Base-by-base conservation (phyloP, 768 basidiomycete genomes). In the Lyophyllum semitale region DNA sequence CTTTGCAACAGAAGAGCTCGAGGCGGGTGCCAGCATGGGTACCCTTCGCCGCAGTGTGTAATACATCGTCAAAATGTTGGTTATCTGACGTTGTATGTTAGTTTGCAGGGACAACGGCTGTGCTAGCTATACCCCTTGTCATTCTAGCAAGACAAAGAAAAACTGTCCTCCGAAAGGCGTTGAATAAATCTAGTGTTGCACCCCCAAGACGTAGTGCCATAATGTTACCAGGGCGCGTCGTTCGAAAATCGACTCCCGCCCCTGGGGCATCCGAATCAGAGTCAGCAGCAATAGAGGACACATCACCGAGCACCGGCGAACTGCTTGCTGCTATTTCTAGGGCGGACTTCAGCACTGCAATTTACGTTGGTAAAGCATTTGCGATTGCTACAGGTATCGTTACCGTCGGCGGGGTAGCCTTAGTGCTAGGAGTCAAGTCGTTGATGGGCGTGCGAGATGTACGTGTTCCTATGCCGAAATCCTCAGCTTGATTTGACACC, bases 351-450 rank as follows among this genome's bases (percentile, higher is more conserved):
- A 82, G 81, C 42, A 81, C 76, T 0, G 79, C 79, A 0, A 53
- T 88, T 2, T 78, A 84, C 59, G 79, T 81, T 1, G 71, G 80
- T 4, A 87, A 87, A 59, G 89, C 88, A 0, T 84, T 91, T 37
- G 73, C 78, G 2, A 77, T 89, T 38, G 87, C 89, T 4, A 90
- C 89, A 0, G 63, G 79, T 9, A 62, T 87, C 30, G 88, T 89
- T 23, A 61, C 77, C 0, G 67, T 76, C 3, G 73, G 79, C 23
- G 86, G 80, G 0, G 66, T 73, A 5, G 71, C 66, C 0, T 66
- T 81, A 4, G 69, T 83, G 2, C 77, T 73, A 61, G 77, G 79
- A 1, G 74, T 88, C 26, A 80, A 84, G 67, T 66, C 70, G 12
- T 71, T 73, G 42, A 66, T 88, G 49, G 84, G 81, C 29, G 81